A percentile compares a stretch with the other conserved stretches of the same genome.
phyloP scores from a whole-genome alignment of 2,329 filamentous ascomycete genomes.

The Phaeoacremonium minimum region DNA sequence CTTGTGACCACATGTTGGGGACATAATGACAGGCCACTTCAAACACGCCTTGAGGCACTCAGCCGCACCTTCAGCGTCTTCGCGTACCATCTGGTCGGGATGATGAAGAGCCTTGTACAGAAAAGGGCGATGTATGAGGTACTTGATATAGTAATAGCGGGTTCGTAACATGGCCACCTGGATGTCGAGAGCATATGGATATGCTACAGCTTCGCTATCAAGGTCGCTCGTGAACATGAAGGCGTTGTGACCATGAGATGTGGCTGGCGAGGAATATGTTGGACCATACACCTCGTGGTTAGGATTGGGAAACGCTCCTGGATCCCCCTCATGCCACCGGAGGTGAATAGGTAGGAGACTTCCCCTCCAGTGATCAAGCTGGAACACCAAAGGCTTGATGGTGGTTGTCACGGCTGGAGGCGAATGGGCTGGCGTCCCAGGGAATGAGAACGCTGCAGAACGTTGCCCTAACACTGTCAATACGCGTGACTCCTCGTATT shows the following conservation, averaged over 20 bases:
- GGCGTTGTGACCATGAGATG: constrained; percentile 11
- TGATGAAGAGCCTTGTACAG: constrained; percentile 57
- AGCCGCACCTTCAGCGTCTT: constrained; percentile 51
- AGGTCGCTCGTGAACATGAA: constrained; percentile 43
- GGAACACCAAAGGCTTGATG: constrained; percentile 45
- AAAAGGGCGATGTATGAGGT: constrained; percentile 53
- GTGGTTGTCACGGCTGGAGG: constrained; percentile 22
- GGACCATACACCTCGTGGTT: constrained; percentile 10
- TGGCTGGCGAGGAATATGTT: constrained; percentile 11
- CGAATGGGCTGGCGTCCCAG: too few species aligned
- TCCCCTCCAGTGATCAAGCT: constrained; percentile 54
- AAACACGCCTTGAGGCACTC: constrained; percentile 53
- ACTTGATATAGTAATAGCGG: constrained; percentile 55
- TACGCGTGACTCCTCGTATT: too few species aligned
- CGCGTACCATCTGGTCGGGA: constrained; percentile 45
- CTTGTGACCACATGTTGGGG: constrained; percentile 52
- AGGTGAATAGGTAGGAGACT: constrained; percentile 45
- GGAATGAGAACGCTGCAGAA: too few species aligned
- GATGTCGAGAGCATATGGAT: constrained; percentile 50
- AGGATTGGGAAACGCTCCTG: constrained; percentile 32
- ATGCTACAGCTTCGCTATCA: constrained; percentile 34
- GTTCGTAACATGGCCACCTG: constrained; percentile 53
- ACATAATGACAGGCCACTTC: constrained; percentile 56
- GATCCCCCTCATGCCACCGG: constrained; percentile 53
- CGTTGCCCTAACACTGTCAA: too few species aligned